phyloP scores from a whole-genome alignment of 2,329 filamentous ascomycete genomes.

The Fusarium ambrosium region DNA sequence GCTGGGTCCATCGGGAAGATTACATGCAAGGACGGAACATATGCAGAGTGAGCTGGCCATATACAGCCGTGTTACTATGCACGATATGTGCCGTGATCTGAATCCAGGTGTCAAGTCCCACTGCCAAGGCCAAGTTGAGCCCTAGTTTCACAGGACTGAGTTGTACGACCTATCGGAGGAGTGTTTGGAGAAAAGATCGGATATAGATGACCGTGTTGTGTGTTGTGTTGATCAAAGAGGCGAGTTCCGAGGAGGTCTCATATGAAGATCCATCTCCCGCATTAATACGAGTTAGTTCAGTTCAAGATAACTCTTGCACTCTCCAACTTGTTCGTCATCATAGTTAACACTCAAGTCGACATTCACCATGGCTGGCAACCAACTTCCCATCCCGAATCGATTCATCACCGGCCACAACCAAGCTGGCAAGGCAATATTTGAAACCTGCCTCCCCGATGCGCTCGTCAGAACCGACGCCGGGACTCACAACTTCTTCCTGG shows the following conservation, averaged over 20 bases:
- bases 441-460: slow-evolving; percentile 27
- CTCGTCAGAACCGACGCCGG: slow-evolving; percentile 21
- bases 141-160: background rate
- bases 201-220: background rate
- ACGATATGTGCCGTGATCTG: background rate
- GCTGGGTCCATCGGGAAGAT: background rate
- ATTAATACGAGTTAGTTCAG: background rate
- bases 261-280: background rate
- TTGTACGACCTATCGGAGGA: background rate
- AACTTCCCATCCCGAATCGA: slow-evolving; percentile 33
- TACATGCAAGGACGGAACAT: slow-evolving; percentile 55
- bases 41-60: slow-evolving; percentile 2
- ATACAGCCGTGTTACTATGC: background rate
- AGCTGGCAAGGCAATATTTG: slow-evolving; percentile 38
- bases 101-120: background rate
- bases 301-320: background rate
- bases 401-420: slow-evolving; percentile 40
- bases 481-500: slow-evolving; percentile 38
- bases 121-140: background rate
- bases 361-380: slow-evolving; percentile 17
- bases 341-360: background rate
- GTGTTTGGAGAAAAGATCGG: background rate
- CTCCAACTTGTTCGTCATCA: background rate
- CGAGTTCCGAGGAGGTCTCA: background rate
- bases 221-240: background rate